Evolutionary conservation across 768 basidiomycete species (phyloP).

Genomic region (Pleurotus citrinopileatus): DNA sequence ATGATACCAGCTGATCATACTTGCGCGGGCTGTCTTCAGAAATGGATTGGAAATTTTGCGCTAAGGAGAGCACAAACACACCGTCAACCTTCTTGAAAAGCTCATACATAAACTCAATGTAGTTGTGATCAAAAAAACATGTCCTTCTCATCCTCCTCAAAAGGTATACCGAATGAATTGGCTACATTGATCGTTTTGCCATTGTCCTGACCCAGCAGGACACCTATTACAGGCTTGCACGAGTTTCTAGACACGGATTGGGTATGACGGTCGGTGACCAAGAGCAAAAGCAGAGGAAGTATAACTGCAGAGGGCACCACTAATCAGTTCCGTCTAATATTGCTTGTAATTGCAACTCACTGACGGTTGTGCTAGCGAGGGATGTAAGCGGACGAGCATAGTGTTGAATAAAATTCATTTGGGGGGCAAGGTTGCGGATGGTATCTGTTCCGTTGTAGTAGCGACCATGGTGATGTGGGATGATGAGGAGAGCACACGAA

Average conservation of each 20-base stretch:
- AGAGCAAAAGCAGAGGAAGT: constrained; percentile 94
- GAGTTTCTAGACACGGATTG: constrained; percentile 79
- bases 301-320: constrained; percentile 52
- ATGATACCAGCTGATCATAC: constrained; percentile 99
- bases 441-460: constrained; percentile 72
- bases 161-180: constrained; percentile 96
- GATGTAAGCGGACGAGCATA: constrained; percentile 69
- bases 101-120: constrained; percentile 97
- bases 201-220: constrained; percentile 92
- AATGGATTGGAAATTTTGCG: not conserved
- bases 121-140: constrained; percentile 99
- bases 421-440: constrained; percentile 14
- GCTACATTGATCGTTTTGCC: constrained; percentile 95
- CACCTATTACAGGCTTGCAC: constrained; percentile 90
- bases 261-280: constrained; percentile 95
- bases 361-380: constrained; percentile 68
- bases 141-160: constrained; percentile 98
- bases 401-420: constrained; percentile 12
- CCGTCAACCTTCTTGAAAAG: constrained; percentile 99
- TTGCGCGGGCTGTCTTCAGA: constrained; percentile 70
- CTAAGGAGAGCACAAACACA: constrained; percentile 27
- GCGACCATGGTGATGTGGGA: constrained; percentile 47
- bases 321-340: constrained; percentile 14
- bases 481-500: constrained; percentile 5
- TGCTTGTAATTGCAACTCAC: constrained; percentile 39